Base-by-base conservation (phyloP, 306 rosid genomes). In the Crataegus laevigata region DNA sequence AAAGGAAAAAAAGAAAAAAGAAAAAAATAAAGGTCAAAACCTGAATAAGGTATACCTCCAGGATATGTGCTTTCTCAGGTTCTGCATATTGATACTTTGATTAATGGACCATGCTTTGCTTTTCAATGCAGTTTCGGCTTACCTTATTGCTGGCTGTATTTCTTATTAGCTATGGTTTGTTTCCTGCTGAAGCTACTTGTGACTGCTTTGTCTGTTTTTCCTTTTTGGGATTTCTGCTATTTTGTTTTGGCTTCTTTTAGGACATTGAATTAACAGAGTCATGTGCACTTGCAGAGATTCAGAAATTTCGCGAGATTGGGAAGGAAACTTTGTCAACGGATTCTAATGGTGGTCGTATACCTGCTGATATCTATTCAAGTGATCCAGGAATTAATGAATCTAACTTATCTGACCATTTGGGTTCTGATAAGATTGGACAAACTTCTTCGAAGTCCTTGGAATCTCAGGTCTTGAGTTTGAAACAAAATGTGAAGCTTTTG, bases 241-340 rank as follows among this genome's bases (percentile, higher is more conserved):
- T 3, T 5, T 63, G 14, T 29, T 63, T 6, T 3, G 54, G 72
- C 26, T 21, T 29, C 54, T 51, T 75, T 72, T 76, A 42, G 75
- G 18, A 29, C 13, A 79, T 66, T 40, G n/a, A 40, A 29, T 36
- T 64, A 77, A 82, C 7, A 18, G 43, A 61, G 63, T 68, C 60
- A 21, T 71, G 17, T 55, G 32, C 59, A 78, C 74, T 77, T 81
- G 85, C 93, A 94, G 97, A 94, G 84, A 82, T 94, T 73, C 84
- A 82, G 76, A 88, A 88, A 69, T 86, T 94, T 30, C 74, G 82
- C 82, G 90, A 87, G 79, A 87, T 90, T 17, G 89, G 89, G 52
- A 82, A 72, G 73, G 93, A 84, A 68, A 77, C 78, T 25, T 24
- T 81, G 58, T 74, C 85, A 50, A 71, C 81, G 13, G 83, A 75